phyloP scores from a whole-genome alignment of 345 rosid genomes.

The Euphorbia lathyris region DNA sequence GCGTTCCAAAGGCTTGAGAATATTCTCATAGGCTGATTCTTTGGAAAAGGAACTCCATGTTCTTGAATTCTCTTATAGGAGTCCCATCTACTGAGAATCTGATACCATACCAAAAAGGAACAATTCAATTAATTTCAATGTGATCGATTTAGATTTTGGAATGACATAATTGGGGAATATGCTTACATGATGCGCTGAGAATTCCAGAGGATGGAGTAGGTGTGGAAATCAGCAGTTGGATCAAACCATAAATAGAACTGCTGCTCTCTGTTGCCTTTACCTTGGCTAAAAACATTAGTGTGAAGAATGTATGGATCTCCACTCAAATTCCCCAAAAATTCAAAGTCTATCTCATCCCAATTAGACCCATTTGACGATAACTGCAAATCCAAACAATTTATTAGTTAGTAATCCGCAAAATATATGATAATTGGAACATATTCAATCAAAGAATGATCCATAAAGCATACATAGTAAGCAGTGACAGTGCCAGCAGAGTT shows the following conservation, averaged over 20 bases:
- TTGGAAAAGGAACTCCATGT: constrained; percentile 52
- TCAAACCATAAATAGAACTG: constrained; percentile 69
- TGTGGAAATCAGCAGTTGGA: constrained; percentile 62
- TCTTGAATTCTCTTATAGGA: constrained; percentile 70
- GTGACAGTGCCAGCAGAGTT: constrained; percentile 31
- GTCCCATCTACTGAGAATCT: constrained; percentile 54
- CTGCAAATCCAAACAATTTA: constrained; percentile 21
- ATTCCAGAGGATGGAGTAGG: constrained; percentile 64
- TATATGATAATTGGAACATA: no score
- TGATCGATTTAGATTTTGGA: not conserved
- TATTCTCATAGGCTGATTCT: constrained; percentile 56
- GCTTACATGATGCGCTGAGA: constrained; percentile 52
- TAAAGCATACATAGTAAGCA: constrained; percentile 42
- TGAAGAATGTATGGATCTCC: constrained; percentile 67
- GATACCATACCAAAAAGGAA: not conserved
- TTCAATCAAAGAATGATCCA: no score
- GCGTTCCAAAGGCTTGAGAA: constrained; percentile 65
- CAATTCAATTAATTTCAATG: not conserved
- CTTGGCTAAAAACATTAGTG: constrained; percentile 54
- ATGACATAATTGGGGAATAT: not conserved
- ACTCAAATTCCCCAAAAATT: constrained; percentile 58
- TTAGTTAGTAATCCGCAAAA: not conserved
- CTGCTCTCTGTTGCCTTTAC: constrained; percentile 62
- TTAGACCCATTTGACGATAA: constrained; percentile 51
- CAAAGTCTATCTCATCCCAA: constrained; percentile 71